A percentile compares a stretch with the other conserved stretches of the same genome.
These are phyloP conservation scores for Thermothelomyces thermophilus DNA, from an alignment of 2,329 filamentous ascomycete species.

Conservation along the genomic window DNA sequence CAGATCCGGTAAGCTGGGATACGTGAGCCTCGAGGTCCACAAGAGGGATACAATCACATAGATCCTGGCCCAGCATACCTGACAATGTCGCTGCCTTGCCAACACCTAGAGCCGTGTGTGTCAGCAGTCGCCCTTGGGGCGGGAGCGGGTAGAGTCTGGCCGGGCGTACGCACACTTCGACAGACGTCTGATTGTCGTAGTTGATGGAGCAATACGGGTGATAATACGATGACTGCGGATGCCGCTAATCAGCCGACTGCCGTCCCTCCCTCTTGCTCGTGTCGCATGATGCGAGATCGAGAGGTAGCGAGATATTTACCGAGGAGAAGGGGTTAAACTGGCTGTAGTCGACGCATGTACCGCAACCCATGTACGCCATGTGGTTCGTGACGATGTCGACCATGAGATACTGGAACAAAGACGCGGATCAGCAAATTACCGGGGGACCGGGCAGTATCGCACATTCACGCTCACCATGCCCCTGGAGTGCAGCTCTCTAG, in stretches of 20 bases:
- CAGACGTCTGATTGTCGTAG: slow-evolving; percentile 39
- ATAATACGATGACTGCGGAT: slow-evolving; percentile 37
- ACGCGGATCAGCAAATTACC: not conserved
- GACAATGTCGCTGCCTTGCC: slow-evolving; percentile 42
- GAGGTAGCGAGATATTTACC: slow-evolving; percentile 14
- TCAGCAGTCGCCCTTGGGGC: not conserved
- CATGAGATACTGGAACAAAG: slow-evolving; percentile 44
- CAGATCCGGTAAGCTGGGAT: slow-evolving; percentile 42
- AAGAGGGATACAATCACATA: not conserved
- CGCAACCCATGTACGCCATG: slow-evolving; percentile 45
- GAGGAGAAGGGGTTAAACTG: slow-evolving; percentile 49
- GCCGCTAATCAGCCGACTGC: not conserved
- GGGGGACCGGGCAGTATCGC: not conserved
- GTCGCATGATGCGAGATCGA: not conserved
- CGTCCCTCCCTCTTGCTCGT: too few relatives aligned
- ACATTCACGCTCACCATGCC: slow-evolving; percentile 38
- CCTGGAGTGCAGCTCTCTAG: slow-evolving; percentile 44
- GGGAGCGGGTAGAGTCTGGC: not conserved
- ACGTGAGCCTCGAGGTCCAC: not conserved
- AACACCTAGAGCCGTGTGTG: slow-evolving; percentile 32
- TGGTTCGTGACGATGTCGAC: slow-evolving; percentile 55
- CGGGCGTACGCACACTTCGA: slow-evolving; percentile 23
- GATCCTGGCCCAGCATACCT: slow-evolving; percentile 7
- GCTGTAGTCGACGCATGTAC: slow-evolving; percentile 45
- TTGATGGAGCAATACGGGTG: slow-evolving; percentile 49